These are phyloP conservation scores for Talaromyces adpressus DNA, from an alignment of 495 filamentous ascomycete species.

Conservation along the genomic window DNA sequence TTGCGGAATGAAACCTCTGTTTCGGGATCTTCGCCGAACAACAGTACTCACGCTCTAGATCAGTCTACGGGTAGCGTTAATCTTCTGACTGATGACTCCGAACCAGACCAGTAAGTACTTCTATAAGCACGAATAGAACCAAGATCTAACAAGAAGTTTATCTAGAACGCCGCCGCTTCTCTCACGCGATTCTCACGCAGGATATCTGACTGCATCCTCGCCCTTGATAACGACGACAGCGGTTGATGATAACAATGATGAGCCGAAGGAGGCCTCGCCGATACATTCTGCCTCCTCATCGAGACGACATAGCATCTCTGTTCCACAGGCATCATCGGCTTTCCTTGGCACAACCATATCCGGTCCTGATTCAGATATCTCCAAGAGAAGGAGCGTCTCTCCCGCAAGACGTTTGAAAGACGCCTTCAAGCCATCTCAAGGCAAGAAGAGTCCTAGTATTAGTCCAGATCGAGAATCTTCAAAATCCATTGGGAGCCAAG, in stretches of 20 bases:
- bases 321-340: conserved; percentile 1
- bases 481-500: conserved; percentile 25
- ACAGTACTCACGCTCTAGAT: conserved; percentile 14
- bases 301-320: conserved; percentile 4
- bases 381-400: conserved; percentile 34
- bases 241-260: conserved; percentile 25
- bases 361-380: conserved; percentile 23
- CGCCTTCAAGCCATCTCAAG: conserved; percentile 29
- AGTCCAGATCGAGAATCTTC: conserved; percentile 37
- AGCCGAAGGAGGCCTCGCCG: neutral
- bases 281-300: neutral
- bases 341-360: conserved; percentile 18
- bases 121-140: neutral
- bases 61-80: conserved; percentile 45
- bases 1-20: neutral
- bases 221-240: conserved; percentile 61
- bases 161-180: conserved; percentile 56
- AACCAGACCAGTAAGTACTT: conserved; percentile 57
- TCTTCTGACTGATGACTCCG: conserved; percentile 63
- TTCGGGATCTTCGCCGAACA: conserved; percentile 23
- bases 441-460: conserved; percentile 32
- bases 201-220: conserved; percentile 75
- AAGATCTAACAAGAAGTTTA: conserved; percentile 14
- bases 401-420: conserved; percentile 40
- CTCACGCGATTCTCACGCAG: conserved; percentile 68